Conservation (phyloP, 352 stramenopile species). For the Aphanomyces euteiches region DNA sequence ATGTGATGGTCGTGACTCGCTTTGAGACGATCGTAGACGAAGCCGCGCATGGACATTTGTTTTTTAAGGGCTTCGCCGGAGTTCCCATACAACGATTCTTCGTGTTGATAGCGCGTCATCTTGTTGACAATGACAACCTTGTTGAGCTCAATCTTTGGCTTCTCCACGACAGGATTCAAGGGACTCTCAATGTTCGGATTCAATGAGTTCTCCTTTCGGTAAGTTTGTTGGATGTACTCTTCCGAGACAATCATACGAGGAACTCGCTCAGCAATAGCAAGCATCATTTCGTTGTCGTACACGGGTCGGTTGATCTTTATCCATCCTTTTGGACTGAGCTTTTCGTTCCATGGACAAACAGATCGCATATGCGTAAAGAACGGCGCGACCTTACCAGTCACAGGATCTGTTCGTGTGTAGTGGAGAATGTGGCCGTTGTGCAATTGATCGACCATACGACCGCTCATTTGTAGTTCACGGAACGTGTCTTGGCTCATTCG, state of each 20-base stretch:
- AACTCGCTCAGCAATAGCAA: constrained; percentile 77
- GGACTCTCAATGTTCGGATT: constrained; percentile 22
- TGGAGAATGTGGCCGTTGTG: constrained; percentile 87
- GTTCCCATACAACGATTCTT: constrained; percentile 76
- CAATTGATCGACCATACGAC: constrained; percentile 85
- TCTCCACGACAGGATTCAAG: constrained; percentile 25
- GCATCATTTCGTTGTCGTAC: constrained; percentile 85
- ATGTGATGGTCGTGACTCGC: constrained; percentile 84
- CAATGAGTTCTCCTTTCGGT: constrained; percentile 38
- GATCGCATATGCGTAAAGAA: constrained; percentile 87
- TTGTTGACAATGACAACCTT: constrained; percentile 87
- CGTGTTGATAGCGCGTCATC: constrained; percentile 83
- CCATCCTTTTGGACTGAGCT: constrained; percentile 83
- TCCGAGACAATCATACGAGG: constrained; percentile 86
- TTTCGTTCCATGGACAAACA: constrained; percentile 87
- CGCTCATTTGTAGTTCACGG: constrained; percentile 76
- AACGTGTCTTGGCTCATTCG: constrained; percentile 86
- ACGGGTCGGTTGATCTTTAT: constrained; percentile 85
- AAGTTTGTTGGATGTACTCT: constrained; percentile 84
- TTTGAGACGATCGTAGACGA: constrained; percentile 82
- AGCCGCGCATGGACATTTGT: constrained; percentile 88
- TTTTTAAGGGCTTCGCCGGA: constrained; percentile 80
- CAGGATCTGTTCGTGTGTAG: constrained; percentile 77
- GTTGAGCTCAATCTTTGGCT: constrained; percentile 57
- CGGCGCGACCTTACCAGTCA: constrained; percentile 66